Conservation (phyloP, 179 eudicot genomes). For the Sideroxylon spinosum region DNA sequence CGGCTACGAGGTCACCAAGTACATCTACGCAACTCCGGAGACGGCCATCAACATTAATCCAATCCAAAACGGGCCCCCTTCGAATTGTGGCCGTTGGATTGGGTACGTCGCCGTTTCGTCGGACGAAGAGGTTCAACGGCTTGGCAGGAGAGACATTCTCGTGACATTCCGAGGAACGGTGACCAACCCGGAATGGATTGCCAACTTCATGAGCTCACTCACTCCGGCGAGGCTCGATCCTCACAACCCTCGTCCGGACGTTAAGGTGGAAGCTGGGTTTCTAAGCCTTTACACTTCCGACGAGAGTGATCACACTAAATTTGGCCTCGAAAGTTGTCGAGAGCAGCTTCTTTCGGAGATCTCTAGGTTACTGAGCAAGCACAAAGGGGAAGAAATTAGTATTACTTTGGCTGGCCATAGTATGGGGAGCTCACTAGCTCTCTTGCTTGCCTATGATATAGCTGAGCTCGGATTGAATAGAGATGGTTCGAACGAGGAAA, state of each 20-base stretch:
- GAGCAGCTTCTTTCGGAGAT: conserved; percentile 38
- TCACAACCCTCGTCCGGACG: conserved; percentile 27
- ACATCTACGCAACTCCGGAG: conserved; percentile 38
- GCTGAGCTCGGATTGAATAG: conserved; percentile 34
- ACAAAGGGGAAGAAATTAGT: conserved; percentile 32
- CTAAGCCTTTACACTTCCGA: conserved; percentile 32
- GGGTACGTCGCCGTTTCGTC: conserved; percentile 33
- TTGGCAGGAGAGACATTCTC: conserved; percentile 33
- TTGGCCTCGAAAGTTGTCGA: conserved; percentile 33
- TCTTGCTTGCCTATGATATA: conserved; percentile 38
- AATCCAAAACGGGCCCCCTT: conserved; percentile 13
- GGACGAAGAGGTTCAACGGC: conserved; percentile 19
- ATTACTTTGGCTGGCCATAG: conserved; percentile 40
- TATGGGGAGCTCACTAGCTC: conserved; percentile 43
- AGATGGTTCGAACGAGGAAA: neutral
- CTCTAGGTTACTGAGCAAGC: conserved; percentile 26
- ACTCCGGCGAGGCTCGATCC: conserved; percentile 39
- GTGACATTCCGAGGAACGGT: conserved; percentile 40
- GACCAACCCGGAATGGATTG: conserved; percentile 33
- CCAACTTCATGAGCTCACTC: conserved; percentile 36
- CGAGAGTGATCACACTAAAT: conserved; percentile 22
- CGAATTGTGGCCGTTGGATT: conserved; percentile 29
- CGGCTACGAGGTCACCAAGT: conserved; percentile 35
- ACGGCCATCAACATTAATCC: conserved; percentile 15
- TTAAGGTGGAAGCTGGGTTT: conserved; percentile 37